A percentile compares a stretch with the other conserved stretches of the same genome.
Conservation (phyloP, 225 moss, liverwort and hornwort genomes). For the Marchantia paleacea region DNA sequence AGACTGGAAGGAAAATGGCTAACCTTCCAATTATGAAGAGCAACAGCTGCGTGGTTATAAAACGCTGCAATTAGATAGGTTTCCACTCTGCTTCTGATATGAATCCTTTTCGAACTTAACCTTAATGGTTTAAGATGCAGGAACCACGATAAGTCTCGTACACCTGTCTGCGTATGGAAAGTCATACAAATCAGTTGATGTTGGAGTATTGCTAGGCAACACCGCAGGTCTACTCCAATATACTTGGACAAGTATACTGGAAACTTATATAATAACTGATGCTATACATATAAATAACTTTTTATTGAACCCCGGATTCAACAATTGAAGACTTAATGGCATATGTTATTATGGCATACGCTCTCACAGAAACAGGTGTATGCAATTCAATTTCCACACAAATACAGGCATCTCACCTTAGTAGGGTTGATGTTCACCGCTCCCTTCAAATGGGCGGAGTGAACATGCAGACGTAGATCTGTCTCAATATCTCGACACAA, state of each 20-base stretch:
- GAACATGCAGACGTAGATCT: conserved; percentile 94
- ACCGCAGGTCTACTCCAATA: too few relatives aligned
- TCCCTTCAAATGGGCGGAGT: conserved; percentile 93
- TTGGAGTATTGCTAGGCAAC: too few relatives aligned
- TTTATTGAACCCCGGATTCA: too few relatives aligned
- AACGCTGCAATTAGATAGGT: conserved; percentile 84
- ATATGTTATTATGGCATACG: too few relatives aligned
- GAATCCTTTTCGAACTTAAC: conserved; percentile 66
- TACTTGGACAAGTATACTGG: too few relatives aligned
- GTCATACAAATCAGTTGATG: background rate
- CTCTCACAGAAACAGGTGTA: too few relatives aligned
- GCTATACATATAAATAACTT: too few relatives aligned
- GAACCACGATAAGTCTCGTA: conserved; percentile 96
- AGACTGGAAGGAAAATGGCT: background rate
- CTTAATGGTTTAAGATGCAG: conserved; percentile 80
- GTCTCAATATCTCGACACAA: conserved; percentile 97
- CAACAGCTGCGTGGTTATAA: conserved; percentile 92
- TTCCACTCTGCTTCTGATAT: conserved; percentile 84
- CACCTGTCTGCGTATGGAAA: conserved; percentile 68
- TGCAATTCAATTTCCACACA: too few relatives aligned
- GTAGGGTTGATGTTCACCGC: conserved; percentile 84
- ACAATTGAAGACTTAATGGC: too few relatives aligned
- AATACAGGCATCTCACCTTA: conserved; percentile 45
- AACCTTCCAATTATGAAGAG: conserved; percentile 99
- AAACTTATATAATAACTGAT: too few relatives aligned